Evolutionary conservation across 768 basidiomycete species (phyloP).

Genomic region (Psilocybe subaeruginosa): DNA sequence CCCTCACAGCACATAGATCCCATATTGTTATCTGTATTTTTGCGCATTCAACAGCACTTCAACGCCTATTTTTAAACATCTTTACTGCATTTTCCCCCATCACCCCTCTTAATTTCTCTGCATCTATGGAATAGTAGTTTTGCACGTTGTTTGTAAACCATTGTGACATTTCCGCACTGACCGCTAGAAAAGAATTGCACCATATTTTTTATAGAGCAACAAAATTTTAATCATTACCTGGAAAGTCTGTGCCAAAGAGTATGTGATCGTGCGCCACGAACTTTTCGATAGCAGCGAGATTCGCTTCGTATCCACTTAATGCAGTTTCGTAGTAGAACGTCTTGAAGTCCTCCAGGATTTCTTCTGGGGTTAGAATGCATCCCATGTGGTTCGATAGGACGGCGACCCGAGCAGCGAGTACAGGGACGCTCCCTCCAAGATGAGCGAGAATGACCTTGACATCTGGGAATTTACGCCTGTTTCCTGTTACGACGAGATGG

Average conservation of each 20-base stretch:
- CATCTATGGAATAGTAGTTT: slow-evolving; percentile 46
- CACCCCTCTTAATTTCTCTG: slow-evolving; percentile 43
- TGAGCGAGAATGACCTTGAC: slow-evolving; percentile 74
- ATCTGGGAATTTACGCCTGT: slow-evolving; percentile 61
- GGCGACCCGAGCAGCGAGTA: slow-evolving; percentile 71
- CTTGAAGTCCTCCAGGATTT: slow-evolving; percentile 70
- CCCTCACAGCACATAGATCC: neutral
- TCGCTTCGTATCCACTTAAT: slow-evolving; percentile 58
- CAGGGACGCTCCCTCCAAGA: slow-evolving; percentile 69
- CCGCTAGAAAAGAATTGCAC: slow-evolving; percentile 42
- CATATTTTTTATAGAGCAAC: neutral
- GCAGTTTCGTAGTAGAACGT: slow-evolving; percentile 79
- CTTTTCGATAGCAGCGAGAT: slow-evolving; percentile 49
- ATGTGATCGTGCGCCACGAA: slow-evolving; percentile 55
- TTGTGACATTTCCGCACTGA: slow-evolving; percentile 51
- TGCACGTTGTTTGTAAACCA: slow-evolving; percentile 67
- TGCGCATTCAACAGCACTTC: neutral
- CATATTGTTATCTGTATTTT: neutral
- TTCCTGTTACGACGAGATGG: slow-evolving; percentile 72
- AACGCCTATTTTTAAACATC: slow-evolving; percentile 38
- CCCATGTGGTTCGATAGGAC: slow-evolving; percentile 73
- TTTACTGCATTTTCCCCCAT: slow-evolving; percentile 51
- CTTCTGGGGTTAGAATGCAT: slow-evolving; percentile 59
- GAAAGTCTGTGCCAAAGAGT: slow-evolving; percentile 78
- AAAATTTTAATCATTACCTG: slow-evolving; percentile 48